Percentiles rank a stretch among this genome's conserved stretches.
phyloP scores from a whole-genome alignment of 2,329 filamentous ascomycete species.

The Colletotrichum australisinense region DNA sequence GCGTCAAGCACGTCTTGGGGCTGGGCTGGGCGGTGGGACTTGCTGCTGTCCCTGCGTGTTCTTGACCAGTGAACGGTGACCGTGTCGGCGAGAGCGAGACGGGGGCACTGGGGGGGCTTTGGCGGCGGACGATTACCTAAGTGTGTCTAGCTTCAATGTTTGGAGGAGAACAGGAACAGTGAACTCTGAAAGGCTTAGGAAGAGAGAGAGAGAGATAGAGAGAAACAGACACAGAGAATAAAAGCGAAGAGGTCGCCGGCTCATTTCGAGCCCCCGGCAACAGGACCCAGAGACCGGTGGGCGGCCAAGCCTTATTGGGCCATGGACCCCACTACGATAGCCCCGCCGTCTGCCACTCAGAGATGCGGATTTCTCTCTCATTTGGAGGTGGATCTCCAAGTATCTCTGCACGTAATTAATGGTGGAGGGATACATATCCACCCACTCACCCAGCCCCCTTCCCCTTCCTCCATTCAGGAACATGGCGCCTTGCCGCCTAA shows the following conservation, averaged over 20 bases:
- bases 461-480: not conserved
- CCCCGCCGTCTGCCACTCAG: conserved; percentile 12
- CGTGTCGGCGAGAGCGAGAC: not conserved
- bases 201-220: not conserved
- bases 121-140: not conserved
- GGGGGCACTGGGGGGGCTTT: not conserved
- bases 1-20: conserved; percentile 25
- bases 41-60: not conserved
- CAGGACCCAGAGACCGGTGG: conserved; percentile 4
- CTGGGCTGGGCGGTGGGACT: conserved; percentile 14
- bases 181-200: not conserved
- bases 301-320: conserved; percentile 23
- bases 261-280: conserved; percentile 23
- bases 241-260: not conserved
- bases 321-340: not conserved
- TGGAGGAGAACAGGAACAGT: not conserved
- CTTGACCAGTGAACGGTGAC: not conserved
- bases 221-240: not conserved
- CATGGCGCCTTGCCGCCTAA: conserved; percentile 1
- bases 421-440: conserved; percentile 2
- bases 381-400: conserved; percentile 12
- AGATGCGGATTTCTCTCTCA: not conserved
- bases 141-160: not conserved
- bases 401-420: not conserved
- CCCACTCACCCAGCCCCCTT: not conserved